A percentile compares a stretch with the other conserved stretches of the same genome.
Evolutionary conservation across 2,329 filamentous ascomycete species (phyloP).

Genomic region (Calonectria leucothoes): DNA sequence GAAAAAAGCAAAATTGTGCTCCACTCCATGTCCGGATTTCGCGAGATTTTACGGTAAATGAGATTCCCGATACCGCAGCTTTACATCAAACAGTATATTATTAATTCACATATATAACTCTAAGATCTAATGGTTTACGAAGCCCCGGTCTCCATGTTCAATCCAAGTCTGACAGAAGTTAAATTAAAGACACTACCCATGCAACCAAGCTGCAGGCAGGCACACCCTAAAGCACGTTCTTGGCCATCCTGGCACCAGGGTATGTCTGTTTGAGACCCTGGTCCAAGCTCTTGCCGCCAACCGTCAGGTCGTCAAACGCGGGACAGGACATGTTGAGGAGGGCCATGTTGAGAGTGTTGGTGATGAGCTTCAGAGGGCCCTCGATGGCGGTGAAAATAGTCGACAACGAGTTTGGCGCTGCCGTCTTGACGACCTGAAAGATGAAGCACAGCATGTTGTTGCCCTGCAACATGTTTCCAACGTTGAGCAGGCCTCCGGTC

Average conservation of each 20-base stretch:
- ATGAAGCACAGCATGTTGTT: constrained; percentile 58
- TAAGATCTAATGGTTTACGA: background rate
- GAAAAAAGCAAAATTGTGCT: too few relatives aligned
- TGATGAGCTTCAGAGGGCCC: constrained; percentile 14
- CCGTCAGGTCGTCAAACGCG: constrained; percentile 14
- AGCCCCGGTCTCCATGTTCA: background rate
- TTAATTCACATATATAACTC: too few relatives aligned
- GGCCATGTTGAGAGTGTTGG: constrained; percentile 6
- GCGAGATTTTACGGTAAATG: too few relatives aligned
- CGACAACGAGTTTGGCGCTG: constrained; percentile 17
- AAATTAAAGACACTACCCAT: background rate
- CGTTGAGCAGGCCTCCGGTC: constrained; percentile 58
- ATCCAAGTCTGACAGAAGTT: background rate
- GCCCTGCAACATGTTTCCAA: constrained; percentile 51
- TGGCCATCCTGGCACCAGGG: constrained; percentile 12
- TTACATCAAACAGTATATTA: too few relatives aligned
- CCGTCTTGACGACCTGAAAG: constrained; percentile 50
- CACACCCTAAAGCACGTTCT: background rate
- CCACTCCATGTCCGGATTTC: too few relatives aligned
- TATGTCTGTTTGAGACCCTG: background rate
- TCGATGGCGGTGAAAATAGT: constrained; percentile 14
- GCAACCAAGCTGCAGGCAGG: too few relatives aligned
- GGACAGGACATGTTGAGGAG: constrained; percentile 12
- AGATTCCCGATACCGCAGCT: too few relatives aligned
- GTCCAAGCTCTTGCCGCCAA: constrained; percentile 5